phyloP scores from a whole-genome alignment of 352 stramenopile species.

The Phytophthora sp. region DNA sequence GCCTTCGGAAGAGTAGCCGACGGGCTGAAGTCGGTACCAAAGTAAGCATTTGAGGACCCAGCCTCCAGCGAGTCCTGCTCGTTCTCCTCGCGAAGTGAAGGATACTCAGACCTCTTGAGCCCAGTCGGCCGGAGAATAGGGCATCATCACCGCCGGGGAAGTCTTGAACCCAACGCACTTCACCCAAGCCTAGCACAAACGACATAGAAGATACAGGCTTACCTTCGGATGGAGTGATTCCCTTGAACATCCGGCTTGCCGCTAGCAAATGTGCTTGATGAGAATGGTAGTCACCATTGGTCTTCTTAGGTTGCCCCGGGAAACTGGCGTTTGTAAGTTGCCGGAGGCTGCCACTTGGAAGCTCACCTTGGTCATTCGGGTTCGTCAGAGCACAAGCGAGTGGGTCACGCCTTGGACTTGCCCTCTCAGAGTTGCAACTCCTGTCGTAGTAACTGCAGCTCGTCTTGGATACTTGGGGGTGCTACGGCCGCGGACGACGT shows the following conservation, averaged over 20 bases:
- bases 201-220: slow-evolving; percentile 17
- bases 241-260: slow-evolving; percentile 13
- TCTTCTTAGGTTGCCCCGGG: slow-evolving; percentile 19
- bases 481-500: not conserved
- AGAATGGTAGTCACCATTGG: slow-evolving; percentile 17
- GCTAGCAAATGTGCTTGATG: slow-evolving; percentile 17
- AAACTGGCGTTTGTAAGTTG: too few species aligned
- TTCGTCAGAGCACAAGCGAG: too few species aligned
- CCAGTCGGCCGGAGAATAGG: slow-evolving; percentile 18
- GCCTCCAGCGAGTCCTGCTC: too few species aligned
- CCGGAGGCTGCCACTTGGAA: not conserved
- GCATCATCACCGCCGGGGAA: slow-evolving; percentile 15
- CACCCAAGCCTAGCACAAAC: slow-evolving; percentile 18
- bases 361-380: slow-evolving; percentile 9
- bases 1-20: not conserved
- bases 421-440: too few species aligned
- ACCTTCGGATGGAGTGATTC: not conserved
- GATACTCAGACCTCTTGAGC: slow-evolving; percentile 7
- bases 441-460: too few species aligned
- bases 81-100: slow-evolving; percentile 15
- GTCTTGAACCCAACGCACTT: slow-evolving; percentile 15
- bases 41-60: slow-evolving; percentile 13
- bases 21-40: slow-evolving; percentile 20
- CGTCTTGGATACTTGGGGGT: not conserved
- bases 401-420: too few species aligned